Conservation (phyloP, 2,329 filamentous ascomycete genomes). For the Aquanectria penicillioides region DNA sequence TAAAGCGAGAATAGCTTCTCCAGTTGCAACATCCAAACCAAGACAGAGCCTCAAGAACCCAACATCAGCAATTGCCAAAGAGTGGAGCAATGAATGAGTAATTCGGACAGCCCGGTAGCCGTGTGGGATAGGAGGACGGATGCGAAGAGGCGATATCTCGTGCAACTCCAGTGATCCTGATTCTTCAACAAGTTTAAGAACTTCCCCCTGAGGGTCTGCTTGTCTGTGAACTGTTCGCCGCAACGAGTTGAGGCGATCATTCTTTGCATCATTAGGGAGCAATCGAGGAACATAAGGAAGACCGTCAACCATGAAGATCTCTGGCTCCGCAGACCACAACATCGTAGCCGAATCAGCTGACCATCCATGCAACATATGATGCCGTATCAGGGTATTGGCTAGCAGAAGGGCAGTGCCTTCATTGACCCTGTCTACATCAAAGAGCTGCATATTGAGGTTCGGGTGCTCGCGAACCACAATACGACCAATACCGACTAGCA, state of each 20-base stretch:
- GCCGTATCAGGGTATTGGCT: neutral
- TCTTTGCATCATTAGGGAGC: neutral
- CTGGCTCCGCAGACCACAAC: neutral
- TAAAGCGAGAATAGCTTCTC: neutral
- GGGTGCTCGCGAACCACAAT: conserved; percentile 2
- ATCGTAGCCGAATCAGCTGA: neutral
- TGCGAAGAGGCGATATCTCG: no score
- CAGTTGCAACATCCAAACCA: neutral
- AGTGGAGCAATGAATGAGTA: neutral
- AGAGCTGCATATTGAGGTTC: conserved; percentile 1
- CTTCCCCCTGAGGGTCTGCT: no score
- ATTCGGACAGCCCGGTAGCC: neutral
- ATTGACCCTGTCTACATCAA: neutral
- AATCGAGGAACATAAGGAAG: conserved; percentile 1
- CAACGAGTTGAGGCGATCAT: conserved; percentile 1
- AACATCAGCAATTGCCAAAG: neutral
- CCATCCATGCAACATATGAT: neutral
- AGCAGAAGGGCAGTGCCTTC: neutral
- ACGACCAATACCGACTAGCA: conserved; percentile 1
- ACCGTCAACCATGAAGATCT: neutral
- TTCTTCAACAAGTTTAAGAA: no score
- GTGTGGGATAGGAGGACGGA: no score
- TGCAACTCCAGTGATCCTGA: no score
- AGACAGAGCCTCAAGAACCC: neutral
- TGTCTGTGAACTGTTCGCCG: no score